Evolutionary conservation across 2,329 filamentous ascomycete genomes (phyloP), one percentile per base, ranked within the genome.

Genomic region (Cladosporium sp.): DNA sequence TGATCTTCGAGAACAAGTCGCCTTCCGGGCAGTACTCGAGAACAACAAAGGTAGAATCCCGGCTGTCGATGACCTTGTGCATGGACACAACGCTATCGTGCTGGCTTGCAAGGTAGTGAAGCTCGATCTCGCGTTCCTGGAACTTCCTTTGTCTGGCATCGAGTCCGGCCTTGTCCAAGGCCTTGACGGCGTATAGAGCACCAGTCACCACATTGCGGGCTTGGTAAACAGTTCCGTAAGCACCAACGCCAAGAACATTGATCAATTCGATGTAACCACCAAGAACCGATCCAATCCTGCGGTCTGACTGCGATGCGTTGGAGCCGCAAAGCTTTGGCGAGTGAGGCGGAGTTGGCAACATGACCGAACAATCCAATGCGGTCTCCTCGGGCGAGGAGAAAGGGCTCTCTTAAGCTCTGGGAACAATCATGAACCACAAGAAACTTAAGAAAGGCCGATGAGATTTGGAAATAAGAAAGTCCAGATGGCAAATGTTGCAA

Each of bases 11-110:
- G 81, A 99, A 99, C 70, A 99, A 82, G 78, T 99, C 95, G 75
- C 95, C 95, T 79, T 98, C 95, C 7, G 93, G 92, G 82, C 94
- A 98, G 79, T 93, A 98, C 79, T 99, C 95, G 77, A 99, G 86
- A 70, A 99, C 91, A 73, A 98, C 94, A 80, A 92, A 98, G 69
- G 93, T 96, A 85, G 93, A 97, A 78, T 97, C 93, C 67, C 87
- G 84, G 74, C 91, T 90, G 79, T 97, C 92, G 82, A 98, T 88
- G 75, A 98, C 97, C 84, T 95, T 93, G 72, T 92, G 85, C 84
- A 99, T 87, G 72, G 93, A 95, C 67, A 98, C 93, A 69, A 99
- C 91, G 78, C 97, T 97, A 75, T 89, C 88, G 77, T 99, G 95
- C 67, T 89, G 88, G 71, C 92, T 96, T 66, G 93, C 95, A 78